Evolutionary conservation across 179 eudicot genomes (phyloP).

Genomic region (Beta lomatogona): DNA sequence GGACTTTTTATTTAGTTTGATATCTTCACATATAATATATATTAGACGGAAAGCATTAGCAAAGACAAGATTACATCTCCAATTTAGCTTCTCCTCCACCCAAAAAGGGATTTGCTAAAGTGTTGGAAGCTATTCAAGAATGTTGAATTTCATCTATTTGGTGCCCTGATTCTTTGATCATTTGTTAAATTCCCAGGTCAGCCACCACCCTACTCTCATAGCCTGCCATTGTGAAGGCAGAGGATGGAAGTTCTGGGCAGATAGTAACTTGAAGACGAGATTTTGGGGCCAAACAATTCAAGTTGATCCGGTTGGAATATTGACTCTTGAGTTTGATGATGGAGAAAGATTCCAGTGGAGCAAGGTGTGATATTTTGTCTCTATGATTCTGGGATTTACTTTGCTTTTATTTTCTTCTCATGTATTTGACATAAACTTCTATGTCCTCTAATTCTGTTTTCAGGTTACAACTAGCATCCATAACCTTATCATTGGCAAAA

Average conservation of each 20-base stretch:
- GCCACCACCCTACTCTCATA: constrained; percentile 87
- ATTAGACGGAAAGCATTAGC: not conserved
- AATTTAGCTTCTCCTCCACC: not conserved
- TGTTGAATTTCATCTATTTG: not conserved
- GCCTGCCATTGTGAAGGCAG: constrained; percentile 91
- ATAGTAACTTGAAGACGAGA: constrained; percentile 73
- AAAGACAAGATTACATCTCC: not conserved
- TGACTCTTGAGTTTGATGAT: constrained; percentile 74
- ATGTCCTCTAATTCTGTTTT: constrained; percentile 17
- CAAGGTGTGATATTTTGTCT: constrained; percentile 51
- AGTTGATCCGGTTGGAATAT: constrained; percentile 81
- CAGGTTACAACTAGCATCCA: constrained; percentile 91
- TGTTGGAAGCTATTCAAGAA: not conserved
- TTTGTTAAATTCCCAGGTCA: constrained; percentile 52
- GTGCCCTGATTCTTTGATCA: constrained; percentile 8
- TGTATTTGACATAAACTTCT: not conserved
- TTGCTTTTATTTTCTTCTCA: not conserved
- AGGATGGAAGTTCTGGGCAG: constrained; percentile 94
- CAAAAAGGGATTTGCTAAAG: not conserved
- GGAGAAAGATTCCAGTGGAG: constrained; percentile 90
- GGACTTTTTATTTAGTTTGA: not conserved
- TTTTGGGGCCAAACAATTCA: constrained; percentile 93
- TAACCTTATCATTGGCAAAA: constrained; percentile 84
- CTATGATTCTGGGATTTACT: not conserved
- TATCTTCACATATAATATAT: not conserved